Evolutionary conservation across 768 basidiomycete genomes (phyloP).

Genomic region (Crucibulum laeve): DNA sequence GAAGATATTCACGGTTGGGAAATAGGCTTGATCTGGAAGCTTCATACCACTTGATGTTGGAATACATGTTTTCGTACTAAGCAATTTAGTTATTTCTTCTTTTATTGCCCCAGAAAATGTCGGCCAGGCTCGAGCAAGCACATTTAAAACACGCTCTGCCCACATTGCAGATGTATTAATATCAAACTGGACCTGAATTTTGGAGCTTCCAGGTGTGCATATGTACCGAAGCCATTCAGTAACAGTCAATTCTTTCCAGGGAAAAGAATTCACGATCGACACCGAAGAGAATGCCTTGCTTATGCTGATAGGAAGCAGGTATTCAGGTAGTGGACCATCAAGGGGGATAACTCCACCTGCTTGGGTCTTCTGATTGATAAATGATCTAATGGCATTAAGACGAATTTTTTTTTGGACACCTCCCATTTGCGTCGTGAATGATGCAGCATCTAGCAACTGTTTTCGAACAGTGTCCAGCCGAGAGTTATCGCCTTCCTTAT

Average conservation of each 20-base stretch:
- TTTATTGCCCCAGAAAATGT: slow-evolving; percentile 48
- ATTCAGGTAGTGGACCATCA: slow-evolving; percentile 71
- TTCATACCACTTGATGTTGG: slow-evolving; percentile 76
- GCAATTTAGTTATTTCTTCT: slow-evolving; percentile 38
- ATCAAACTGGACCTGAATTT: slow-evolving; percentile 47
- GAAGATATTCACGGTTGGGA: slow-evolving; percentile 82
- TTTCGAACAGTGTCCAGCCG: slow-evolving; percentile 42
- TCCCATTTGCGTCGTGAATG: slow-evolving; percentile 42
- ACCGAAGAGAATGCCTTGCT: slow-evolving; percentile 54
- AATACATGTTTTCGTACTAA: slow-evolving; percentile 55
- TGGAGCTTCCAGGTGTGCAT: slow-evolving; percentile 35
- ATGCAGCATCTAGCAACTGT: slow-evolving; percentile 67
- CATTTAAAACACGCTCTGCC: slow-evolving; percentile 73
- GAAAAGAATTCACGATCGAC: slow-evolving; percentile 51
- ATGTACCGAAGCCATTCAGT: slow-evolving; percentile 74
- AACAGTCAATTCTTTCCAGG: slow-evolving; percentile 76
- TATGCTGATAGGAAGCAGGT: slow-evolving; percentile 65
- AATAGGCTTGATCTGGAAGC: slow-evolving; percentile 71
- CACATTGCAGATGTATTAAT: slow-evolving; percentile 63
- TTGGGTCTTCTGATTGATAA: slow-evolving; percentile 61
- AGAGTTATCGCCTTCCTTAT: slow-evolving; percentile 21
- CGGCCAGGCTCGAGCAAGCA: slow-evolving; percentile 71
- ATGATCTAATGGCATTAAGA: slow-evolving; percentile 65
- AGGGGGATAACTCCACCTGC: slow-evolving; percentile 54
- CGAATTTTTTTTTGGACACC: slow-evolving; percentile 56